Conservation (phyloP, 2,329 filamentous ascomycete species). For the Ophiostoma piceae region DNA sequence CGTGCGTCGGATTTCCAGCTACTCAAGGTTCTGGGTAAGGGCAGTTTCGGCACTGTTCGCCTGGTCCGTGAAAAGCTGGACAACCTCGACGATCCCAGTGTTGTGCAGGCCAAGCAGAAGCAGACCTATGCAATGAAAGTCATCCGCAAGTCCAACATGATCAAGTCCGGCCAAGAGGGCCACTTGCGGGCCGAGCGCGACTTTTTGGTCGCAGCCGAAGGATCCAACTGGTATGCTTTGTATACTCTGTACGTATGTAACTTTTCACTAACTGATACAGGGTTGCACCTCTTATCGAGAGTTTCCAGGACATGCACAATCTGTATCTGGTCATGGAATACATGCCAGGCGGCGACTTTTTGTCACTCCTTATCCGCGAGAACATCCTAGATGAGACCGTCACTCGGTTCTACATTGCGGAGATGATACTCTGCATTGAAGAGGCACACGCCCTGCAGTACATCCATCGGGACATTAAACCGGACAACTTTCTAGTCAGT, state of each 20-base stretch:
- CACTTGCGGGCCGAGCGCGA: constrained; percentile 88
- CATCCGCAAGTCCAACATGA: constrained; percentile 89
- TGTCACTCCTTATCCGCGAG: constrained; percentile 78
- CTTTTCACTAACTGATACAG: constrained; percentile 35
- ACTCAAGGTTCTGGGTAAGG: constrained; percentile 79
- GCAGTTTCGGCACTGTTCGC: constrained; percentile 88
- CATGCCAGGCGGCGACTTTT: constrained; percentile 93
- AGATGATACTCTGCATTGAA: constrained; percentile 94
- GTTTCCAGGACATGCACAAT: constrained; percentile 79
- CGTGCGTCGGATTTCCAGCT: constrained; percentile 63
- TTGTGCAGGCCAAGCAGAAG: constrained; percentile 31
- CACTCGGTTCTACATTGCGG: constrained; percentile 81
- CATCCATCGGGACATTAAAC: constrained; percentile 95
- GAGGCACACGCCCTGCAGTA: constrained; percentile 82
- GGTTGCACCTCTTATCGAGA: constrained; percentile 81
- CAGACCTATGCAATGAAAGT: constrained; percentile 94
- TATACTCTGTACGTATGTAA: neutral
- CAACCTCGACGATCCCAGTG: neutral
- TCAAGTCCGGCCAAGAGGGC: constrained; percentile 84
- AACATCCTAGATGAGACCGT: constrained; percentile 74
- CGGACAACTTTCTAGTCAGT: constrained; percentile 92
- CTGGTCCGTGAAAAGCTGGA: constrained; percentile 64
- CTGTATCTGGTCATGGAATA: constrained; percentile 97
- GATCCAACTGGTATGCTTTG: constrained; percentile 64
- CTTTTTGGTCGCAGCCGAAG: constrained; percentile 81